These are phyloP conservation scores for Carpinus fangiana DNA, from an alignment of 306 rosid genomes.

Conservation along the genomic window DNA sequence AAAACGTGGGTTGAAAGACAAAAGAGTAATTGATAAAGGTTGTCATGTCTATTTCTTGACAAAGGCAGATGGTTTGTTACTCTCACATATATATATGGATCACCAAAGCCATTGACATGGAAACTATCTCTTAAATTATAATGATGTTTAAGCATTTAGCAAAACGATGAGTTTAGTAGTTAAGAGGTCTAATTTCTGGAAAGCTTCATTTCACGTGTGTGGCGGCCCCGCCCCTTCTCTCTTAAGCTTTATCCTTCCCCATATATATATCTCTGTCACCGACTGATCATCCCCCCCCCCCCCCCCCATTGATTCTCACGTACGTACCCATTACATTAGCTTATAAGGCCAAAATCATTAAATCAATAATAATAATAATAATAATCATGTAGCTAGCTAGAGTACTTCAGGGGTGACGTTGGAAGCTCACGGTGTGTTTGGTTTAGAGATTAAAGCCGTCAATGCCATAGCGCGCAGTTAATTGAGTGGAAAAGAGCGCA, in stretches of 20 bases:
- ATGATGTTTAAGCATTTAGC: neutral
- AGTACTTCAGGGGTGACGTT: no score
- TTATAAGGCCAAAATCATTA: no score
- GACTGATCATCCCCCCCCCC: no score
- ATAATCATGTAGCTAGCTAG: no score
- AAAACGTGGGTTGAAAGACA: no score
- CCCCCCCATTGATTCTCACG: neutral
- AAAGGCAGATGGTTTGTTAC: no score
- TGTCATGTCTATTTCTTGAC: no score
- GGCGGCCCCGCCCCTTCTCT: neutral
- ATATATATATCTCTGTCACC: neutral
- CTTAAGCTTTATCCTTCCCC: neutral
- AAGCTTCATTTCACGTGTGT: neutral
- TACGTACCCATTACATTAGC: no score
- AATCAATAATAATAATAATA: no score
- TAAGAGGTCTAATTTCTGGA: conserved; percentile 4
- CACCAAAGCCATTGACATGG: neutral
- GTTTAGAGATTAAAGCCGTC: neutral
- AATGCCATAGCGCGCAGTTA: no score
- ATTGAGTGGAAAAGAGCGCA: no score
- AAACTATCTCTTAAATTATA: neutral
- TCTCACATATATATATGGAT: neutral
- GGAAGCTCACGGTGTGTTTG: neutral
- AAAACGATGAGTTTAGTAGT: neutral
- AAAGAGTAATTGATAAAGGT: no score